A percentile compares a stretch with the other conserved stretches of the same genome.
Evolutionary conservation across 345 rosid species (phyloP).

Genomic region (Citrus medica): DNA sequence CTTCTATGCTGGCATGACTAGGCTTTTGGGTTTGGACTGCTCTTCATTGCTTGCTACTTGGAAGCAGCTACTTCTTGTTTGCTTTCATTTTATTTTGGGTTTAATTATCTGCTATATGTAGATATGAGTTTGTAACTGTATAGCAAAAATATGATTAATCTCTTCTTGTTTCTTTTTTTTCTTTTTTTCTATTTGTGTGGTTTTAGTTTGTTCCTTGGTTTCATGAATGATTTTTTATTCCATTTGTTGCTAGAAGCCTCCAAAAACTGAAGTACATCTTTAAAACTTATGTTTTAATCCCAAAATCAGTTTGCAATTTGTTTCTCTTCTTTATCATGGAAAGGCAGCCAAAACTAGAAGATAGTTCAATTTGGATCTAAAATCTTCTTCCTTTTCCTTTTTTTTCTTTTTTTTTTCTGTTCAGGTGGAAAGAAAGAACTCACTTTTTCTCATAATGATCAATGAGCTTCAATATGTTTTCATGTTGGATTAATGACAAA

Average conservation of each 20-base stretch:
- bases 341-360: background rate
- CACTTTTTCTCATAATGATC: background rate
- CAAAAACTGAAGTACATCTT: background rate
- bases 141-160: slow-evolving; percentile 3
- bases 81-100: background rate
- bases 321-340: background rate
- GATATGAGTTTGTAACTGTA: background rate
- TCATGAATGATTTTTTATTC: background rate
- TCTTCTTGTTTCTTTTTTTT: background rate
- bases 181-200: background rate
- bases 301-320: background rate
- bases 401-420: background rate
- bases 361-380: background rate
- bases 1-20: slow-evolving; percentile 57
- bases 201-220: slow-evolving; percentile 2
- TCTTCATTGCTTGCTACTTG: slow-evolving; percentile 5
- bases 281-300: background rate
- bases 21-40: background rate
- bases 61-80: background rate
- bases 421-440: background rate
- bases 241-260: background rate
- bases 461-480: background rate
- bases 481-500: background rate
- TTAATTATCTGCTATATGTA: background rate
- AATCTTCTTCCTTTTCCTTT: background rate